Evolutionary conservation across 2,329 filamentous ascomycete species (phyloP).

Genomic region (Aspergillus glaucus): DNA sequence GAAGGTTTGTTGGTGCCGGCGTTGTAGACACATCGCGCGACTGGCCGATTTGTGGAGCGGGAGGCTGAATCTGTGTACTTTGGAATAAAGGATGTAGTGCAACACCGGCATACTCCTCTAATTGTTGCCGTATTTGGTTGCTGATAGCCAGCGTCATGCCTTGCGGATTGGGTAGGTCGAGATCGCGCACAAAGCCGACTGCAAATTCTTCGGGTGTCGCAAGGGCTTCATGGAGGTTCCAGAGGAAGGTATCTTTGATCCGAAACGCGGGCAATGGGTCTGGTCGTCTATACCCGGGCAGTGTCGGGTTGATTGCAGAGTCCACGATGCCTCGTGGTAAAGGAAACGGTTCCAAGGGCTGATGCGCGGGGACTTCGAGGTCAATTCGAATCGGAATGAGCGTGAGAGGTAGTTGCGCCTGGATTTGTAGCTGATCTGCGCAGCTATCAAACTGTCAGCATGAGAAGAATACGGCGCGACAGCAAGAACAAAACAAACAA

Average conservation of each 20-base stretch:
- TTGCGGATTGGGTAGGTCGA: constrained; percentile 75
- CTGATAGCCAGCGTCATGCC: constrained; percentile 72
- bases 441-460: constrained; percentile 25
- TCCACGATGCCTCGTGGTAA: constrained; percentile 38
- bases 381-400: constrained; percentile 96
- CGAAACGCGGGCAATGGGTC: constrained; percentile 79
- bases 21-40: constrained; percentile 52
- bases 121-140: constrained; percentile 86
- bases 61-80: constrained; percentile 21
- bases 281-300: constrained; percentile 71
- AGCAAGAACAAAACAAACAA: constrained; percentile 3
- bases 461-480: constrained; percentile 16
- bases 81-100: constrained; percentile 91
- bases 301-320: constrained; percentile 52
- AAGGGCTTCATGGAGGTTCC: constrained; percentile 93
- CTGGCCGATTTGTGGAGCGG: constrained; percentile 25
- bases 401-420: constrained; percentile 75
- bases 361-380: constrained; percentile 73
- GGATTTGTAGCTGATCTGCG: constrained; percentile 56
- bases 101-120: constrained; percentile 93
- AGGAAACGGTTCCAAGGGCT: constrained; percentile 42
- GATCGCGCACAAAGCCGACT: constrained; percentile 79
- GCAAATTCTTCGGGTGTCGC: constrained; percentile 96
- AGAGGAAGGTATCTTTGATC: constrained; percentile 90
- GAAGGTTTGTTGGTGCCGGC: constrained; percentile 43